These are phyloP conservation scores for Misopates orontium DNA, from an alignment of 257 asterid species.

Conservation along the genomic window DNA sequence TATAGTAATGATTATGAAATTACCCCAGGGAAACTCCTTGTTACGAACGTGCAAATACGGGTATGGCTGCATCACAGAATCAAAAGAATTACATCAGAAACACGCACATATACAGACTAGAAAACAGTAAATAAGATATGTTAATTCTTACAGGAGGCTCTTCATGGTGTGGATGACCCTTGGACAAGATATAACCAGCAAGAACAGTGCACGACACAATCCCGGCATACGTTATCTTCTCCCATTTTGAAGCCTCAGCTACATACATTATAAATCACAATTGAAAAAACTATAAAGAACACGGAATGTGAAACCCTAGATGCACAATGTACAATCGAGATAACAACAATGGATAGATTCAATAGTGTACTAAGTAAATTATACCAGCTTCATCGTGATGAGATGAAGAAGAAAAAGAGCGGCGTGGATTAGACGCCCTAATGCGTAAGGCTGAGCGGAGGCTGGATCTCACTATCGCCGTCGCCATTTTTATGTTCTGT, in stretches of 20 bases:
- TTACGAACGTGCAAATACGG: slow-evolving; percentile 73
- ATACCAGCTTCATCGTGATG: slow-evolving; percentile 86
- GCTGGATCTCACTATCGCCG: slow-evolving; percentile 82
- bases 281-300: neutral
- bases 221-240: slow-evolving; percentile 52
- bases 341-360: neutral
- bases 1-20: neutral
- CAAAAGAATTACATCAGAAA: neutral
- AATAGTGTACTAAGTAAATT: neutral
- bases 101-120: neutral
- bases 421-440: slow-evolving; percentile 50
- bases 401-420: slow-evolving; percentile 57
- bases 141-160: slow-evolving; percentile 54
- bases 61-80: slow-evolving; percentile 51
- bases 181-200: slow-evolving; percentile 38
- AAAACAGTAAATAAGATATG: neutral
- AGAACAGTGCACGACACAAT: slow-evolving; percentile 38
- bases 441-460: slow-evolving; percentile 78
- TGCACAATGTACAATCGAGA: neutral
- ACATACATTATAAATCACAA: neutral
- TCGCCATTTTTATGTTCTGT: slow-evolving; percentile 50
- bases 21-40: slow-evolving; percentile 93
- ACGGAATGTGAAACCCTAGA: slow-evolving; percentile 21
- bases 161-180: slow-evolving; percentile 52
- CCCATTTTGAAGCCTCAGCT: slow-evolving; percentile 69